Conservation (phyloP, 805 yeast genomes). For the Metschnikowia corniflorae region DNA sequence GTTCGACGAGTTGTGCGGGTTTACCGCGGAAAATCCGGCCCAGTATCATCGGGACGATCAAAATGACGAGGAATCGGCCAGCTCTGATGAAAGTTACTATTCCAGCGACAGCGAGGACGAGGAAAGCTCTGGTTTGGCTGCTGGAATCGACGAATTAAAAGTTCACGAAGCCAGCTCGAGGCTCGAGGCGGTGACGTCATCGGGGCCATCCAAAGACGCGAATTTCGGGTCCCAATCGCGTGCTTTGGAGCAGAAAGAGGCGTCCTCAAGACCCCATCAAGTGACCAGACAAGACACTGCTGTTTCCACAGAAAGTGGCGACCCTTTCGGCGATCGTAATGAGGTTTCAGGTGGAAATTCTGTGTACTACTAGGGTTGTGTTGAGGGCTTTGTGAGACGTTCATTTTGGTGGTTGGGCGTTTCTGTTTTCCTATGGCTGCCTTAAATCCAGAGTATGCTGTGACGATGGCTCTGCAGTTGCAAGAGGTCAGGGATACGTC, state of each 20-base stretch:
- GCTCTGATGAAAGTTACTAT: conserved; percentile 36
- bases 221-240: not conserved
- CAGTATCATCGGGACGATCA: conserved; percentile 20
- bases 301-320: conserved; percentile 25
- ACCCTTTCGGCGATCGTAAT: conserved; percentile 34
- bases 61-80: conserved; percentile 19
- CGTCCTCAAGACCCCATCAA: conserved; percentile 9
- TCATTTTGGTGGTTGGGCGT: too few relatives aligned
- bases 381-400: too few relatives aligned
- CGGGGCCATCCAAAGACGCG: conserved; percentile 20
- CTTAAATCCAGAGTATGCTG: too few relatives aligned
- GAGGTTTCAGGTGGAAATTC: conserved; percentile 8
- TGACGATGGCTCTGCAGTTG: too few relatives aligned
- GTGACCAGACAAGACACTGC: conserved; percentile 24
- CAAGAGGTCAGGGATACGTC: too few relatives aligned
- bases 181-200: conserved; percentile 13
- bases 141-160: conserved; percentile 6
- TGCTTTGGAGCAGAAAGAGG: conserved; percentile 1
- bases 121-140: conserved; percentile 18
- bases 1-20: conserved; percentile 57
- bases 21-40: conserved; percentile 37
- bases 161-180: conserved; percentile 16
- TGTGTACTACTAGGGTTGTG: conserved; percentile 1
- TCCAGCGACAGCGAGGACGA: conserved; percentile 38
- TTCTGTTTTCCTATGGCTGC: too few relatives aligned